A percentile compares a stretch with the other conserved stretches of the same genome.
Conservation (phyloP, 2,329 filamentous ascomycete genomes). For the Pseudocercospora macadamiae region DNA sequence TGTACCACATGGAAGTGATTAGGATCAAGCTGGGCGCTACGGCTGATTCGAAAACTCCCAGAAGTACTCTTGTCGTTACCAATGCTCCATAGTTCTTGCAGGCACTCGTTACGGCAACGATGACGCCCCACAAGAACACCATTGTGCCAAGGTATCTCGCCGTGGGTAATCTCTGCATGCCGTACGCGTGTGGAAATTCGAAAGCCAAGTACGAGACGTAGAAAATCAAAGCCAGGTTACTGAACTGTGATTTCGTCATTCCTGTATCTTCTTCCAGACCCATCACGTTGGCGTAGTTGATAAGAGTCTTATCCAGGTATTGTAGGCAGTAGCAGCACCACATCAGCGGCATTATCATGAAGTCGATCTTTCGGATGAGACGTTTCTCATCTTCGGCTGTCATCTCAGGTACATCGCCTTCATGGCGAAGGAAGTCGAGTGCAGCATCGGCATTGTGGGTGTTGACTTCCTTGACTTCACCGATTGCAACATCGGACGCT, state of each 20-base stretch:
- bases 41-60: slow-evolving; percentile 59
- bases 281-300: slow-evolving; percentile 49
- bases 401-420: slow-evolving; percentile 33
- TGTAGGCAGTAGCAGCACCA: slow-evolving; percentile 44
- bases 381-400: slow-evolving; percentile 31
- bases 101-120: slow-evolving; percentile 53
- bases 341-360: slow-evolving; percentile 47
- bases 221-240: slow-evolving; percentile 40
- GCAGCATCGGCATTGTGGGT: slow-evolving; percentile 35
- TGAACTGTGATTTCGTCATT: slow-evolving; percentile 42
- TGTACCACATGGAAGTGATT: slow-evolving; percentile 54
- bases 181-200: slow-evolving; percentile 48
- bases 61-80: slow-evolving; percentile 53
- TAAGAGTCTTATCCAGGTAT: slow-evolving; percentile 46
- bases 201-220: slow-evolving; percentile 44
- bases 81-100: slow-evolving; percentile 56
- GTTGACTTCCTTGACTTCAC: slow-evolving; percentile 33
- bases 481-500: slow-evolving; percentile 21
- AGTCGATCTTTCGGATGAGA: slow-evolving; percentile 43
- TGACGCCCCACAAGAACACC: slow-evolving; percentile 52
- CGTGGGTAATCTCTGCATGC: slow-evolving; percentile 58
- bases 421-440: slow-evolving; percentile 35
- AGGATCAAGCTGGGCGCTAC: slow-evolving; percentile 59
- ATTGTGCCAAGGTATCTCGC: slow-evolving; percentile 56
- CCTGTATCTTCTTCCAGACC: slow-evolving; percentile 42